Evolutionary conservation across 371 early-diverging fungal genomes (phyloP).

Genomic region (Rhizopus microsporus): DNA sequence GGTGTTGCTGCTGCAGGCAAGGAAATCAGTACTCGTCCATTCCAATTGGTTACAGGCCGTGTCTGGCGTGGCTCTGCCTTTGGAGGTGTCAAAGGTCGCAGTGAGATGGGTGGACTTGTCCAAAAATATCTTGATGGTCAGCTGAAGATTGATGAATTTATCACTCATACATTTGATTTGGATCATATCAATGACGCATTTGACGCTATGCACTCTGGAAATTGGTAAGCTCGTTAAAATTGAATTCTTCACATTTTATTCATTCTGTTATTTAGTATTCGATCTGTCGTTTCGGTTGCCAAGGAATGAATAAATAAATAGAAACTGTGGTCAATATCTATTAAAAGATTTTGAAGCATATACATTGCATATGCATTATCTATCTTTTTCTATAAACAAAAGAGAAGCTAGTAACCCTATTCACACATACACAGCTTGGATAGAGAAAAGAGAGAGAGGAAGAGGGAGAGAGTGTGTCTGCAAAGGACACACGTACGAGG

Average conservation of each 20-base stretch:
- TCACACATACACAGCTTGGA: too few relatives aligned
- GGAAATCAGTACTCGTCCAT: constrained; percentile 92
- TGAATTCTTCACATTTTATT: not conserved
- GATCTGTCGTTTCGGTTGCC: constrained; percentile 56
- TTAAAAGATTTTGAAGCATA: not conserved
- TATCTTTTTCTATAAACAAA: too few relatives aligned
- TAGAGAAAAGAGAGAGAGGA: too few relatives aligned
- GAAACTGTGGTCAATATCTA: not conserved
- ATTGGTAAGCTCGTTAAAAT: constrained; percentile 51
- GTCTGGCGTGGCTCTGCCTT: constrained; percentile 97
- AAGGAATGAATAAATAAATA: constrained; percentile 16
- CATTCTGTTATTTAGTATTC: constrained; percentile 48
- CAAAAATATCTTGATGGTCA: constrained; percentile 80
- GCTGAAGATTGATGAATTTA: constrained; percentile 89
- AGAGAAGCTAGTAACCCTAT: too few relatives aligned
- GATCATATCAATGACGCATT: constrained; percentile 91
- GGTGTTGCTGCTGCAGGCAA: constrained; percentile 93
- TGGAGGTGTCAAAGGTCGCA: constrained; percentile 95
- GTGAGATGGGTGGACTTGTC: constrained; percentile 88
- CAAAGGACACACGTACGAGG: too few relatives aligned
- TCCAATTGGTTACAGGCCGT: constrained; percentile 93
- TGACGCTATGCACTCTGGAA: constrained; percentile 82
- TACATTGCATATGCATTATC: not conserved
- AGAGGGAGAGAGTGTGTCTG: too few relatives aligned
- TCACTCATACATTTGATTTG: constrained; percentile 82